phyloP scores from a whole-genome alignment of 1,139 yeast species.

The Candida gigantensis region DNA sequence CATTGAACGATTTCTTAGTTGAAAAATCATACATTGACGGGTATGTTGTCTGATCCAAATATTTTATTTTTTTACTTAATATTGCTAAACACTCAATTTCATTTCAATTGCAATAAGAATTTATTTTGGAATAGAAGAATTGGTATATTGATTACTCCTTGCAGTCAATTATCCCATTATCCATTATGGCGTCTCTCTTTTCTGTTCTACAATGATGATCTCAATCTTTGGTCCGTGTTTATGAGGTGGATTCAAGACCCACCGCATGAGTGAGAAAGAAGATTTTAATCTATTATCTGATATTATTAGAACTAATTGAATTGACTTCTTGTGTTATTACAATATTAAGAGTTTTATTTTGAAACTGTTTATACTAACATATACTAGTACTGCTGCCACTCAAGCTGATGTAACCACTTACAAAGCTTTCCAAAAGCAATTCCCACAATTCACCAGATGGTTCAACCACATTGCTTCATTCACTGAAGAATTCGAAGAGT shows the following conservation, averaged over 20 bases:
- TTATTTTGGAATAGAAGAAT: neutral
- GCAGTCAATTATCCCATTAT: too few species aligned
- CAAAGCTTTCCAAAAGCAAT: constrained; percentile 93
- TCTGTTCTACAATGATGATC: constrained; percentile 56
- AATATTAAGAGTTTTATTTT: too few species aligned
- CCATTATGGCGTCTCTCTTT: neutral
- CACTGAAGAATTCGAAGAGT: constrained; percentile 76
- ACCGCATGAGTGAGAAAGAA: constrained; percentile 82
- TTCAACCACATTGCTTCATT: constrained; percentile 95
- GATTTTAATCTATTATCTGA: constrained; percentile 50
- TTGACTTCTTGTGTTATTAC: too few species aligned
- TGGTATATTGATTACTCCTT: neutral
- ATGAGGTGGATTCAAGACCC: constrained; percentile 94
- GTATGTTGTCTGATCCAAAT: constrained; percentile 51
- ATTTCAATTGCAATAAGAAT: neutral
- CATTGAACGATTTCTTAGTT: constrained; percentile 85
- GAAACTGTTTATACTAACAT: constrained; percentile 13
- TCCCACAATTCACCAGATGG: constrained; percentile 97
- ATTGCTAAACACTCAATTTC: neutral
- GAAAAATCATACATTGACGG: constrained; percentile 94
- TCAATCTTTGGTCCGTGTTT: constrained; percentile 91
- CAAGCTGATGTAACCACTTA: constrained; percentile 94
- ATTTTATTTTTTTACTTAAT: neutral
- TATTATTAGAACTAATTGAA: constrained; percentile 4
- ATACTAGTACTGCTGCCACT: constrained; percentile 71